A percentile compares a stretch with the other conserved stretches of the same genome.
Conservation (phyloP, 1,284 basidiomycete genomes). For the Sphagnurus paluster region DNA sequence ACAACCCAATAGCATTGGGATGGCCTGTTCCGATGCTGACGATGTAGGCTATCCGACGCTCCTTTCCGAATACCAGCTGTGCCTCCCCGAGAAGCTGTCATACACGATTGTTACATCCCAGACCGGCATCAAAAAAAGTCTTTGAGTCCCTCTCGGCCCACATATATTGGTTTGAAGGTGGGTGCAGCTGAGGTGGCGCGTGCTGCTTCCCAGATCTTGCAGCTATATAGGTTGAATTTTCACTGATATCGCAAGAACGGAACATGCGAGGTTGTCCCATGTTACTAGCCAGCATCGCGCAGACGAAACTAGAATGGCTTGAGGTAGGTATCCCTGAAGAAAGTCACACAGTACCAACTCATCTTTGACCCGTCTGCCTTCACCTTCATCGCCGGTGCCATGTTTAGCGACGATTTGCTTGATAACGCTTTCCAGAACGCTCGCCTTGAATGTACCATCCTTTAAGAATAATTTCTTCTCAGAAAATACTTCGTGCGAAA, state of each 20-base stretch:
- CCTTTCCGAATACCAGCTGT: slow-evolving; percentile 2
- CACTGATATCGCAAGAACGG: slow-evolving; percentile 11
- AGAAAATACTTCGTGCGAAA: slow-evolving; percentile 14
- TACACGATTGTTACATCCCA: slow-evolving; percentile 17
- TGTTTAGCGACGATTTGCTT: slow-evolving; percentile 6
- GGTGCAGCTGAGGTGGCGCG: slow-evolving; percentile 12
- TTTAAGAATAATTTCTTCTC: slow-evolving; percentile 1
- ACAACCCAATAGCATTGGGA: background rate
- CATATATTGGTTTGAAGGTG: slow-evolving; percentile 5
- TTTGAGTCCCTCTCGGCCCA: slow-evolving; percentile 6
- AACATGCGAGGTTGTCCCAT: slow-evolving; percentile 10
- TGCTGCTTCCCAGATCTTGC: slow-evolving; percentile 21
- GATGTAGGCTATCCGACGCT: slow-evolving; percentile 9
- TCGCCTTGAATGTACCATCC: slow-evolving; percentile 7
- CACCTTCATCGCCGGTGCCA: slow-evolving; percentile 6
- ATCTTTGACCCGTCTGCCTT: background rate
- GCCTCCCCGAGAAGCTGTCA: slow-evolving; percentile 14
- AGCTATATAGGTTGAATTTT: slow-evolving; percentile 4
- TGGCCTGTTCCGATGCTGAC: slow-evolving; percentile 18
- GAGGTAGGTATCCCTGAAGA: background rate
- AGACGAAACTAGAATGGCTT: slow-evolving; percentile 13
- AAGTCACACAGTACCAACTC: slow-evolving; percentile 9
- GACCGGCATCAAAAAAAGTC: slow-evolving; percentile 7
- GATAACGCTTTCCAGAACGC: slow-evolving; percentile 4
- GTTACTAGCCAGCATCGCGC: slow-evolving; percentile 8